Evolutionary conservation across 352 stramenopile species (phyloP).

Genomic region (Pythium brachiatum): DNA sequence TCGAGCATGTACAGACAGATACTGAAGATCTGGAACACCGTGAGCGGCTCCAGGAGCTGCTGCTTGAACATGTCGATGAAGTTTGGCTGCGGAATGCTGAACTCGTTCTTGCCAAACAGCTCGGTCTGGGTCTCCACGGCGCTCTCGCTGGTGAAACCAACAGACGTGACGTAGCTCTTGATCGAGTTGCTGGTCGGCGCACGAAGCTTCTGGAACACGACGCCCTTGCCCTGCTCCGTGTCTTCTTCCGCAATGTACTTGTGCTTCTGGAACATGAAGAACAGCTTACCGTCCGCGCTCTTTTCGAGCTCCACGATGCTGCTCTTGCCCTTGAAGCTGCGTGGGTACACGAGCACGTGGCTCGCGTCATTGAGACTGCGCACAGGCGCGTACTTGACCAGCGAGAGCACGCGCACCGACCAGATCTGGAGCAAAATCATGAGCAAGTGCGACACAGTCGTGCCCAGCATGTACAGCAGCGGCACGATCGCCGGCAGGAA

Average conservation of each 20-base stretch:
- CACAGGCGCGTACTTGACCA: slow-evolving; percentile 86
- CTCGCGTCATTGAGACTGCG: slow-evolving; percentile 53
- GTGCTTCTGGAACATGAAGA: slow-evolving; percentile 89
- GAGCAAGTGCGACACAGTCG: slow-evolving; percentile 79
- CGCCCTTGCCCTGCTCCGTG: slow-evolving; percentile 52
- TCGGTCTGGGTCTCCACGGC: slow-evolving; percentile 49
- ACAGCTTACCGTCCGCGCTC: slow-evolving; percentile 41
- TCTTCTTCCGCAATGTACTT: slow-evolving; percentile 76
- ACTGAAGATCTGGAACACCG: slow-evolving; percentile 99
- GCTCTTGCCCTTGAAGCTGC: slow-evolving; percentile 87
- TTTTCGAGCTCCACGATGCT: slow-evolving; percentile 75
- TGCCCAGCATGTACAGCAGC: slow-evolving; percentile 80
- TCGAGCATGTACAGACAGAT: slow-evolving; percentile 98
- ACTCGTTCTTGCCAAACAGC: slow-evolving; percentile 90
- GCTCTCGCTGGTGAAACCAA: slow-evolving; percentile 44
- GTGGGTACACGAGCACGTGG: slow-evolving; percentile 79
- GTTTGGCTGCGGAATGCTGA: slow-evolving; percentile 93
- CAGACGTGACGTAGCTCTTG: slow-evolving; percentile 55
- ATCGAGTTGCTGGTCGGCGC: slow-evolving; percentile 62
- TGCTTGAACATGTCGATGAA: slow-evolving; percentile 96
- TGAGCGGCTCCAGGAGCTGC: slow-evolving; percentile 97
- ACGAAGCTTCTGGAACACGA: slow-evolving; percentile 82
- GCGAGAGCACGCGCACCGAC: slow-evolving; percentile 74
- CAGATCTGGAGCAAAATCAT: slow-evolving; percentile 89
- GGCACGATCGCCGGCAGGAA: slow-evolving; percentile 90